Percentiles rank a stretch among this genome's conserved stretches.
These are phyloP conservation scores for Colletotrichum chrysophilum DNA, from an alignment of 2,329 filamentous ascomycete species.

Conservation along the genomic window DNA sequence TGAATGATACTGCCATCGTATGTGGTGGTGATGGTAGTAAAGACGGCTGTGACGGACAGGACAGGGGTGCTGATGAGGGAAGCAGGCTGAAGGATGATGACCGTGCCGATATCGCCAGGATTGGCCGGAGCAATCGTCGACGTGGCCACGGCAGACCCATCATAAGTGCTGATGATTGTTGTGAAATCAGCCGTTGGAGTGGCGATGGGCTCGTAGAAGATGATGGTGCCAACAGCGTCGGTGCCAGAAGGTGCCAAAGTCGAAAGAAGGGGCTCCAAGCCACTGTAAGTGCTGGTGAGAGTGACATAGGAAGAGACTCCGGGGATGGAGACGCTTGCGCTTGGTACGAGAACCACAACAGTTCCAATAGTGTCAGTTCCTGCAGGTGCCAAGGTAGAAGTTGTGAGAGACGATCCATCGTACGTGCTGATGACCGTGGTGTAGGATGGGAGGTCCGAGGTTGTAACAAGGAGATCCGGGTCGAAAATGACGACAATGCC, in stretches of 20 bases:
- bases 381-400: neutral
- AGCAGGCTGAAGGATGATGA: neutral
- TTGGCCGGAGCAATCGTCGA: neutral
- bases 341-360: neutral
- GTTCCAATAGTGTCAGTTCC: neutral
- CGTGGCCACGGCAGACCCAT: neutral
- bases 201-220: neutral
- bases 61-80: neutral
- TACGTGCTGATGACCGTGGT: neutral
- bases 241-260: neutral
- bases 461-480: neutral
- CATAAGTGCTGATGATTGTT: neutral
- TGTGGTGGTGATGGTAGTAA: neutral
- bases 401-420: neutral
- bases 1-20: neutral
- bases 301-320: neutral
- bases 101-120: neutral
- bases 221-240: neutral
- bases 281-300: neutral
- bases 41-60: neutral
- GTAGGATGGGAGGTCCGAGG: neutral
- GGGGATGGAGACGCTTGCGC: neutral
- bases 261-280: neutral
- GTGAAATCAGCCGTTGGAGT: neutral
- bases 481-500: neutral